Evolutionary conservation across 2,329 filamentous ascomycete genomes (phyloP).

Genomic region (Aspergillus intermedius): DNA sequence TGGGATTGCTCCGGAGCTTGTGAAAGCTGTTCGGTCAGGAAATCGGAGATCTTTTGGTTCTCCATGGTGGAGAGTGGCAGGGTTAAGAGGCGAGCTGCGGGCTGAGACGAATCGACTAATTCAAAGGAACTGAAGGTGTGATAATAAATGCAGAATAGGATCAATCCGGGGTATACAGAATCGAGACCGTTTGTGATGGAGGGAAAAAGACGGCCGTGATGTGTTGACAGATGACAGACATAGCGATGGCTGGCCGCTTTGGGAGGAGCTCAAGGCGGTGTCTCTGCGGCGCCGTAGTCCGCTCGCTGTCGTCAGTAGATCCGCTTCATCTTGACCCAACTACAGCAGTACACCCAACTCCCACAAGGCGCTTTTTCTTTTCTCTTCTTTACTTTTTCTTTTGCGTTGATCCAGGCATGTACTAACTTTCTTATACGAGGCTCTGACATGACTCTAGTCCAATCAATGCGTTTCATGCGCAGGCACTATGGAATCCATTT

Average conservation of each 20-base stretch:
- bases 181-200: neutral
- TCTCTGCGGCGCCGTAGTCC: constrained; percentile 18
- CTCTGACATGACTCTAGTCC: neutral
- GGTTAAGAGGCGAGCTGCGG: constrained; percentile 5
- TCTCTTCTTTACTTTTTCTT: neutral
- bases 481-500: neutral
- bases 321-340: neutral
- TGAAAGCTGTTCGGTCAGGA: constrained; percentile 85
- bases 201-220: neutral
- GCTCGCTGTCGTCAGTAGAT: neutral
- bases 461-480: neutral
- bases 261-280: constrained; percentile 21
- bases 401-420: neutral
- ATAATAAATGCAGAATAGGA: neutral
- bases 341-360: neutral
- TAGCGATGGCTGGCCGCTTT: constrained; percentile 9
- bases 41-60: constrained; percentile 80
- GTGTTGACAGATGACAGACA: neutral
- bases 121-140: neutral
- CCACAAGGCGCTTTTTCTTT: neutral
- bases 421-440: neutral
- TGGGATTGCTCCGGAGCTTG: constrained; percentile 81
- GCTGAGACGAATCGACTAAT: neutral
- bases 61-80: constrained; percentile 55
- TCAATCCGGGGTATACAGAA: neutral